Evolutionary conservation across 2,329 filamentous ascomycete species (phyloP).

Genomic region (Fusarium sp.): DNA sequence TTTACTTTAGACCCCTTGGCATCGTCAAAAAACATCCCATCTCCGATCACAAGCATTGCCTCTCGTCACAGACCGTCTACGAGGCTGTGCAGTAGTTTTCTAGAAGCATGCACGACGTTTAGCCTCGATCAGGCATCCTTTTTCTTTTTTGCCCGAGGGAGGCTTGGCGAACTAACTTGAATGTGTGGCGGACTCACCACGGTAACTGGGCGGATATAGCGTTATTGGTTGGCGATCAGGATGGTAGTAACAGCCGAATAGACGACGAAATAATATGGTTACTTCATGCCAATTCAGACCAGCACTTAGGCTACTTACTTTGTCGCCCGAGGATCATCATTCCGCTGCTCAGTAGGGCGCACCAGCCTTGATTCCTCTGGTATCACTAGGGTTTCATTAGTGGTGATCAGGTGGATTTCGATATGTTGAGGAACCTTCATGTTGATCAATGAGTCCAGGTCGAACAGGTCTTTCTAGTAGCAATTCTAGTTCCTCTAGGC

Average conservation of each 20-base stretch:
- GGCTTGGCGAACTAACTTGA: not conserved
- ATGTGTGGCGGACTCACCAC: not conserved
- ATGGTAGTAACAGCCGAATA: not conserved
- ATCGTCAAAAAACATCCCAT: not conserved
- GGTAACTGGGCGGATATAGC: not conserved
- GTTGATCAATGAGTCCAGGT: not conserved
- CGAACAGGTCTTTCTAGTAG: not conserved
- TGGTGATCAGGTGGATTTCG: not conserved
- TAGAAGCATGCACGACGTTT: not conserved
- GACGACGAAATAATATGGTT: not conserved
- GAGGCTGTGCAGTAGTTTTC: not conserved
- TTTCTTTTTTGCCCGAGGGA: not conserved
- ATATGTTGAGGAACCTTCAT: not conserved
- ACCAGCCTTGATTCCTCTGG: not conserved
- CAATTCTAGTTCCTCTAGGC: not conserved
- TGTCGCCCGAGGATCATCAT: not conserved
- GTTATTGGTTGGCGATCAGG: not conserved
- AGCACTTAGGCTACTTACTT: not conserved
- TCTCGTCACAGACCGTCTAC: not conserved
- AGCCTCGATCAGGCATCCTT: not conserved
- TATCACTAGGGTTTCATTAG: slow-evolving; percentile 1
- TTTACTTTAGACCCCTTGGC: not conserved
- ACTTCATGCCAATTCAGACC: not conserved
- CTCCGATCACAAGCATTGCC: not conserved
- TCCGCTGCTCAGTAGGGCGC: not conserved